Evolutionary conservation across 169 alveolate species (phyloP).

Genomic region (Plasmodium gonderi): DNA sequence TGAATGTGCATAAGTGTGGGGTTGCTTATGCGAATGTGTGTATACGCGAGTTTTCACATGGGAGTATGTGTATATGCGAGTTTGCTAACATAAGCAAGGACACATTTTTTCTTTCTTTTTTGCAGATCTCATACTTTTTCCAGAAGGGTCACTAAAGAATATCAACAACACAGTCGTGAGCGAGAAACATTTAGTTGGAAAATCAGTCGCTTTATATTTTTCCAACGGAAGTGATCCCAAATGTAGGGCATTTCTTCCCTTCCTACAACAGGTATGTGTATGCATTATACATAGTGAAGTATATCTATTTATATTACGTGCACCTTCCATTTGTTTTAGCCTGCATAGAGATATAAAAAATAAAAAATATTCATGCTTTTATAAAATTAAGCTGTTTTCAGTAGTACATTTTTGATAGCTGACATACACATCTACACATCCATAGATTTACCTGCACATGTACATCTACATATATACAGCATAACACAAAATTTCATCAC

Average conservation of each 20-base stretch:
- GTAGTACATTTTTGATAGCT: no score
- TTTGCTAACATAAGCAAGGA: not conserved
- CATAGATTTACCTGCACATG: no score
- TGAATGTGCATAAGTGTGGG: not conserved
- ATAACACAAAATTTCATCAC: not conserved
- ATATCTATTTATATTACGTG: no score
- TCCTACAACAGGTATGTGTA: constrained; percentile 73
- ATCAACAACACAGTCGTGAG: constrained; percentile 74
- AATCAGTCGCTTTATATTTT: constrained; percentile 81
- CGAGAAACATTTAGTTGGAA: constrained; percentile 79
- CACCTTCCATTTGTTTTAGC: no score
- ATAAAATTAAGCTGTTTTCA: no score
- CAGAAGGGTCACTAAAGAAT: constrained; percentile 82
- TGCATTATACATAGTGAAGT: not conserved
- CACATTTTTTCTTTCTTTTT: not conserved
- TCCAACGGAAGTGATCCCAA: constrained; percentile 81
- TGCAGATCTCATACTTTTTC: constrained; percentile 79
- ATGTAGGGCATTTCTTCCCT: constrained; percentile 82
- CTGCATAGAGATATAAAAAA: no score
- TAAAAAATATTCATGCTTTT: no score
- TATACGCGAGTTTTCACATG: not conserved
- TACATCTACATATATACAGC: no score
- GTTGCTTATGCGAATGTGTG: not conserved
- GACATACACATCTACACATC: no score
- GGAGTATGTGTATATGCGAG: not conserved